Evolutionary conservation across 164 flowering plant genomes (phyloP), one percentile per base, ranked within the genome.

Genomic region (Kingdonia uniflora): DNA sequence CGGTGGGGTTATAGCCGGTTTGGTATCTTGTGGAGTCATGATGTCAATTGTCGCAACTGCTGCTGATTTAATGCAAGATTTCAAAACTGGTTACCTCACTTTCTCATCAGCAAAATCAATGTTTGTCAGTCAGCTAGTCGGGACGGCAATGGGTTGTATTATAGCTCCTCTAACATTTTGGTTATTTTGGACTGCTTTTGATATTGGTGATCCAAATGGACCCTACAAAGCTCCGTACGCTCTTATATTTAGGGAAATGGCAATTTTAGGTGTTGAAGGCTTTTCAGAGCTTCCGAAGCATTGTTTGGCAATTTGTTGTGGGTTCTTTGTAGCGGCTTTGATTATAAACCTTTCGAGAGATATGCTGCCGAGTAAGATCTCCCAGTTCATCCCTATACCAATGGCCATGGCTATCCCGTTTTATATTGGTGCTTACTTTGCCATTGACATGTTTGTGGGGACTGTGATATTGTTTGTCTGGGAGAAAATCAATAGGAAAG

Each of bases 371-470:
- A 53, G 37, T 5, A 79, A 67, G 56, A 26, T 80, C 11, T 75
- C 96, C 0, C 70, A 56, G 29, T 88, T 68, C 45, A 82, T 92
- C 24, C 98, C 98, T 0, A 78, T 91, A 52, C 98, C 98, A 1
- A 88, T 91, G 98, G 98, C 95, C 0, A 85, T 91, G 98, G 91
- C 91, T 0, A 65, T 84, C 25, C 98, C 98, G 6, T 92, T 92
- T 59, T 85, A 85, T 45, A 79, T 92, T 17, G 98, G 96, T 26
- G 96, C 96, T 0, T 88, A 92, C 65, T 92, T 92, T 73, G 95
- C 98, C 0, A 76, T 86, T 3, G 98, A 92, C 71, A 88, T 85
- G 96, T 92, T 88, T 67, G 75, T 88, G 12, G 97, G 99, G 23
- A 82, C 95, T 0, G 82, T 82, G 54, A 88, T 88, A 38, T 58